Base-by-base conservation (phyloP, 768 basidiomycete genomes). In the Mrakia gelida region DNA sequence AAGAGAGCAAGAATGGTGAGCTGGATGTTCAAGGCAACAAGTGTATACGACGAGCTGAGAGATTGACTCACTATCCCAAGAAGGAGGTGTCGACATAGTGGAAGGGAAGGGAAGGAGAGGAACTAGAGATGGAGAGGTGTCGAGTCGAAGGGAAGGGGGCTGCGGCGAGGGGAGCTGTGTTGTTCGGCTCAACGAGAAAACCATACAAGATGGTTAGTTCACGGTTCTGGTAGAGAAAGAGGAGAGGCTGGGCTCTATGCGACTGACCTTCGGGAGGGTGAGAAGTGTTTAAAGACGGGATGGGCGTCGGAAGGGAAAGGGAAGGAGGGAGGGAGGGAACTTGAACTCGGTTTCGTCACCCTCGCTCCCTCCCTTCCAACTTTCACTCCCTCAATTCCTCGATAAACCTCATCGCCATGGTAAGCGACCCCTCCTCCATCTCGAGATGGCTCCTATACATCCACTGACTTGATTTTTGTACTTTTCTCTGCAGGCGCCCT, bases 401-500 rank as follows among this genome's bases (percentile, higher is more conserved):
- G 11, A 26, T n/a, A 11, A 28, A 8, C 26, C 28, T n/a, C 26
- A n/a, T 59, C 59, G 59, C 59, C 28, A 59, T 72, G 49, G 43
- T 43, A 9, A 16, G 34, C 23, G 15, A 28, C n/a, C 34, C 13
- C 30, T 9, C 13, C 32, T 41, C 10, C 13, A 2, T 1, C 65
- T 9, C 11, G 1, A 8, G 32, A 23, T 67, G n/a, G 11, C 73
- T 65, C 59, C 16, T 28, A 15, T 21, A 5, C 32, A 43, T 23
- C 16, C 30, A 65, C 23, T 30, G 63, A 65, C 63, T 67, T 67
- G 16, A 21, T 15, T 15, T 67, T 23, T n/a, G 6, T 41, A 9
- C 28, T 15, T 67, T 41, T 9, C 18, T 70, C 34, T 73, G 26
- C 76, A 84, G 84, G 84, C 84, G 28, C 81, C 81, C 15, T 84